Evolutionary conservation across 2,329 filamentous ascomycete genomes (phyloP), one percentile per base, ranked within the genome.

Genomic region (Huntiella bhutanensis): DNA sequence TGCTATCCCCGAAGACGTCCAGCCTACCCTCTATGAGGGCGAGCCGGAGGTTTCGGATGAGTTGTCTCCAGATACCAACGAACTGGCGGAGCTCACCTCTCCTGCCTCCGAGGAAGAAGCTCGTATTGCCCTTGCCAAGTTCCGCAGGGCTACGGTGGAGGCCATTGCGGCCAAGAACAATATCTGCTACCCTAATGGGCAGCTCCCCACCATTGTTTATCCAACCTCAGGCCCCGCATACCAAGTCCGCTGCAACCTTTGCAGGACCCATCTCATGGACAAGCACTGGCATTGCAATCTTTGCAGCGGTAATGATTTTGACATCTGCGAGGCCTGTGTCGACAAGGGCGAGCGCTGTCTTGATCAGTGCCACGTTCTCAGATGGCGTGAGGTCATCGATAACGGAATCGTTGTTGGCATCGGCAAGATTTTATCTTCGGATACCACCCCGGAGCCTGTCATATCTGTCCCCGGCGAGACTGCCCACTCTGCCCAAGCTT

Each of bases 251-350:
- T 98, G 91, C 73, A 96, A 98, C 65, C 73, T 75, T 59, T 98
- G 91, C 62, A 80, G 85, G 54, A 69, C 67, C 51, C 74, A 77
- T 37, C 85, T 95, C 56, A 73, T 80, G 22, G 77, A 85, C 54
- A 73, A 77, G 44, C 88, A 98, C 63, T 98, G 83, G 62, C 91
- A 98, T 64, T 98, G 92, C 68, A 82, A 82, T 53, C 83, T 82
- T 49, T 98, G 91, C 59, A 85, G 96, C 53, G 75, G 81, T 48
- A 91, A 88, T 36, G 91, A 98, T 60, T 98, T 87, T 56, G 91
- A 98, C 58, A 73, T 98, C 28, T 98, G 92, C 68, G 71, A 77
- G 52, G 62, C 67, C 4, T 98, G 91, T 56, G 75, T 95, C 41
- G 71, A 77, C 43, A 65, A 69, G 37, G 87, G 87, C 52, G 69